phyloP scores from a whole-genome alignment of 768 basidiomycete species.

The Gloeopeniophorella convolvens region DNA sequence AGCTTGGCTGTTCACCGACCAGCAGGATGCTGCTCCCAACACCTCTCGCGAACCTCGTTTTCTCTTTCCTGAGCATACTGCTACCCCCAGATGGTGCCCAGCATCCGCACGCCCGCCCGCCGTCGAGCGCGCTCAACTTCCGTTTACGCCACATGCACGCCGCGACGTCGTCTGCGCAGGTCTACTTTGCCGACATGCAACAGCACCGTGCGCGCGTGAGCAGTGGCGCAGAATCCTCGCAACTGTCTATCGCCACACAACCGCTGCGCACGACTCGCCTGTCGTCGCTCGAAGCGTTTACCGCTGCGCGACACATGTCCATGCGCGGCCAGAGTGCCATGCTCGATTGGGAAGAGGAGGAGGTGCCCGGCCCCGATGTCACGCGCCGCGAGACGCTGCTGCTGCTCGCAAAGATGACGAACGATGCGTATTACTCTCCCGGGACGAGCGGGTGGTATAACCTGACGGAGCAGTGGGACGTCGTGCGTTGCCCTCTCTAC shows the following conservation, averaged over 20 bases:
- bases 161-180: conserved; percentile 35
- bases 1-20: too few relatives aligned
- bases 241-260: conserved; percentile 9
- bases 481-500: conserved; percentile 18
- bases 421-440: conserved; percentile 76
- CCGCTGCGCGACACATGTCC: conserved; percentile 6
- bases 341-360: conserved; percentile 68
- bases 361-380: conserved; percentile 69
- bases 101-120: background rate
- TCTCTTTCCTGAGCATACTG: background rate
- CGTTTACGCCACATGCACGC: conserved; percentile 60
- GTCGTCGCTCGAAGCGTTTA: background rate
- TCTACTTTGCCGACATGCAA: conserved; percentile 50
- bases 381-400: conserved; percentile 69
- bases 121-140: conserved; percentile 31
- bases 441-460: conserved; percentile 73
- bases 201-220: conserved; percentile 19
- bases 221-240: conserved; percentile 25
- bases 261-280: conserved; percentile 7
- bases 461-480: conserved; percentile 62
- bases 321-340: conserved; percentile 37
- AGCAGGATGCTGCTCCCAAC: conserved; percentile 2
- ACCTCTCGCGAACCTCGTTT: background rate
- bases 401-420: conserved; percentile 89
- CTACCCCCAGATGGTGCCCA: background rate